Conservation (phyloP, 345 rosid genomes). For the Syzygium oleosum region DNA sequence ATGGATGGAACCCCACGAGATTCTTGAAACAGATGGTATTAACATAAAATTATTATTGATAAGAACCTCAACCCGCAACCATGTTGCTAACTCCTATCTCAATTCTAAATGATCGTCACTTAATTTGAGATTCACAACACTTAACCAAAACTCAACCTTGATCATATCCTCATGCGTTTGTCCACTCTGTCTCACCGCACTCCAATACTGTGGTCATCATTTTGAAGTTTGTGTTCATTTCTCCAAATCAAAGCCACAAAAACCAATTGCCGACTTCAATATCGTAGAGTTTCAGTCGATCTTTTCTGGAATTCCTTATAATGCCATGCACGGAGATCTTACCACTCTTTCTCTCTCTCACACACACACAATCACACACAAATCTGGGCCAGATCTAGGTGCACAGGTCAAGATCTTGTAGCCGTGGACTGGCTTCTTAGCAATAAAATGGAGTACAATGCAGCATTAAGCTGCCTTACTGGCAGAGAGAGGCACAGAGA, state of each 20-base stretch:
- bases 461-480: not conserved
- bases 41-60: not conserved
- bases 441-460: not conserved
- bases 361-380: not conserved
- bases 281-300: not conserved
- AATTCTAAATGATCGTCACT: not conserved
- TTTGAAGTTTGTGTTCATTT: not conserved
- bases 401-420: not conserved
- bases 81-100: not conserved
- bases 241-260: not conserved
- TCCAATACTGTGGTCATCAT: not conserved
- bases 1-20: not conserved
- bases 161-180: not conserved
- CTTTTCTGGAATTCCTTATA: not conserved
- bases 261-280: not conserved
- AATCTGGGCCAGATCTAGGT: not conserved
- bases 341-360: not conserved
- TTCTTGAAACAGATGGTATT: not conserved
- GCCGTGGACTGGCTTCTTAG: not conserved
- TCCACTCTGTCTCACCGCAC: not conserved
- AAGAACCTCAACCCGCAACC: not conserved
- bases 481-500: not conserved
- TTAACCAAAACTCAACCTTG: not conserved
- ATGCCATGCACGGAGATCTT: not conserved
- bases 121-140: not conserved